Evolutionary conservation across 2,329 filamentous ascomycete species (phyloP).

Genomic region (Aschersonia sp.): DNA sequence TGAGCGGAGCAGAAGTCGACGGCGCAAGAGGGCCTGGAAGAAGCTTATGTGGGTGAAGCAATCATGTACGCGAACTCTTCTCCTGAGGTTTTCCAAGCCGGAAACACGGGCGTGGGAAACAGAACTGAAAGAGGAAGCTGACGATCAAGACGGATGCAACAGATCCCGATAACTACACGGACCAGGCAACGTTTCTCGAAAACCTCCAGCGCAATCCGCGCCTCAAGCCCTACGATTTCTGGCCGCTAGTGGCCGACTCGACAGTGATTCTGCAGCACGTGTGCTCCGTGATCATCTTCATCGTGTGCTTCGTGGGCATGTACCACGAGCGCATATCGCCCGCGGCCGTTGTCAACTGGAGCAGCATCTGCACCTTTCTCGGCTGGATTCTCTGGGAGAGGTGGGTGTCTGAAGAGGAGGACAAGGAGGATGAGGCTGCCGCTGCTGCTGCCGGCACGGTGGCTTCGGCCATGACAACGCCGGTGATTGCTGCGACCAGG

Average conservation of each 20-base stretch:
- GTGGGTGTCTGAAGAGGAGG: constrained; percentile 66
- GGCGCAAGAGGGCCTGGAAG: constrained; percentile 69
- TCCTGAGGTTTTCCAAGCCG: background rate
- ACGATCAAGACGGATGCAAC: background rate
- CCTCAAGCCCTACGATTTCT: constrained; percentile 92
- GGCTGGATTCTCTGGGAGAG: constrained; percentile 88
- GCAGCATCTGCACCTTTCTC: constrained; percentile 65
- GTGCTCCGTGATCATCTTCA: constrained; percentile 85
- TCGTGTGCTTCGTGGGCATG: constrained; percentile 87
- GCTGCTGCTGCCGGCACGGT: constrained; percentile 5
- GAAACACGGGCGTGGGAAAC: background rate
- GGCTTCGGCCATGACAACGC: constrained; percentile 16
- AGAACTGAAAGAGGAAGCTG: background rate
- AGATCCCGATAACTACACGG: constrained; percentile 99
- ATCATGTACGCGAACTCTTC: constrained; percentile 44
- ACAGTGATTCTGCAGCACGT: constrained; percentile 97
- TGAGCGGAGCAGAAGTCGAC: constrained; percentile 49
- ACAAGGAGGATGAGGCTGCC: constrained; percentile 24
- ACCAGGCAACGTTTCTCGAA: constrained; percentile 91
- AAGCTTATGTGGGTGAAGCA: constrained; percentile 98
- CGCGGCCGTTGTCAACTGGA: constrained; percentile 75
- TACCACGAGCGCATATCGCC: constrained; percentile 78
- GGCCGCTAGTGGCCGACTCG: constrained; percentile 86
- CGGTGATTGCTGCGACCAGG: constrained; percentile 9
- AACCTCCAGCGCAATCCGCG: constrained; percentile 89